Conservation (phyloP, 2,329 filamentous ascomycete species). For the Ciborinia camelliae region DNA sequence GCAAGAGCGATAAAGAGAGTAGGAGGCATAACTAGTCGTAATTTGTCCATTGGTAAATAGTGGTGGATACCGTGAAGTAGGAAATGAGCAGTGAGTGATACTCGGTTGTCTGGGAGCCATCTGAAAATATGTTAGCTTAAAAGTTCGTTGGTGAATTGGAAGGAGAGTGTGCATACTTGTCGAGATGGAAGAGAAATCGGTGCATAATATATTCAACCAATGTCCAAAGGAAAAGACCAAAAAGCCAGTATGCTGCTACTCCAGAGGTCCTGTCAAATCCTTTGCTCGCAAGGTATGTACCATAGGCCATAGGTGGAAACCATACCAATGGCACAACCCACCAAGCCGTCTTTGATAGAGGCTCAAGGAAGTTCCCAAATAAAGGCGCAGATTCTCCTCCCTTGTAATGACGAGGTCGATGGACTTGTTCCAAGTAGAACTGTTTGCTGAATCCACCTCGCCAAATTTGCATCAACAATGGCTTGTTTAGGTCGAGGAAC, state of each 20-base stretch:
- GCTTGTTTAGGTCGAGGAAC: conserved; percentile 84
- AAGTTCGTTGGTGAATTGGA: not conserved
- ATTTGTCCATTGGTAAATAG: conserved; percentile 98
- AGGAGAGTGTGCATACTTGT: conserved; percentile 60
- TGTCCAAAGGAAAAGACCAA: conserved; percentile 80
- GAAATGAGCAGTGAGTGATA: conserved; percentile 85
- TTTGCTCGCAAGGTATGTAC: conserved; percentile 60
- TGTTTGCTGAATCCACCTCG: conserved; percentile 82
- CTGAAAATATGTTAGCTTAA: conserved; percentile 46
- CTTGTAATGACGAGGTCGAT: conserved; percentile 92
- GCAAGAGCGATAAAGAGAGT: conserved; percentile 81
- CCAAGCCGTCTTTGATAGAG: conserved; percentile 93
- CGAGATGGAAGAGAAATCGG: conserved; percentile 89
- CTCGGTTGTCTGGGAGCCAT: conserved; percentile 85
- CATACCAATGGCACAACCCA: conserved; percentile 82
- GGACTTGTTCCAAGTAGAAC: conserved; percentile 97
- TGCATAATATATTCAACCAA: conserved; percentile 87
- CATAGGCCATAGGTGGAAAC: conserved; percentile 77
- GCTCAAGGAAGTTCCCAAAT: conserved; percentile 98
- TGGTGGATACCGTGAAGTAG: conserved; percentile 95
- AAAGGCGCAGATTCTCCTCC: conserved; percentile 88
- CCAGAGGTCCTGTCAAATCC: conserved; percentile 52
- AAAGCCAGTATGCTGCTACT: conserved; percentile 59
- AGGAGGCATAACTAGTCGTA: conserved; percentile 95
- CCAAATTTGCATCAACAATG: conserved; percentile 86